Percentiles rank a stretch among this genome's conserved stretches.
Conservation (phyloP, 345 rosid species). For the Acer saccharum region DNA sequence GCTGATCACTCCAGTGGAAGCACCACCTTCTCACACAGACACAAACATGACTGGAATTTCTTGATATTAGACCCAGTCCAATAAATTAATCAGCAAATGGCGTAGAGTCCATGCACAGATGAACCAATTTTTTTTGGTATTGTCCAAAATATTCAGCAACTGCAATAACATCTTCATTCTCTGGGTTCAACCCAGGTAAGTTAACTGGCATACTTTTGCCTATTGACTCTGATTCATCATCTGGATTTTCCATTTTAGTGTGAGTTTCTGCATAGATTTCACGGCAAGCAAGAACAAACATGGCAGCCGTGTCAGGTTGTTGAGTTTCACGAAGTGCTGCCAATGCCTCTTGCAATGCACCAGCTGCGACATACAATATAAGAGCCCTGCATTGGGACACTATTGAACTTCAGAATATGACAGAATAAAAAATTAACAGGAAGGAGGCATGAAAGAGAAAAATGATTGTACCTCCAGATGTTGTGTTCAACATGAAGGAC, state of each 20-base stretch:
- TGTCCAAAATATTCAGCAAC: conserved; percentile 83
- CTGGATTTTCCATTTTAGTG: conserved; percentile 38
- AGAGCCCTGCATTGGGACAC: conserved; percentile 62
- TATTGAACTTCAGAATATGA: conserved; percentile 19
- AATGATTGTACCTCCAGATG: conserved; percentile 73
- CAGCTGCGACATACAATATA: conserved; percentile 86
- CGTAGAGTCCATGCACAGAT: conserved; percentile 86
- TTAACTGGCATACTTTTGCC: conserved; percentile 25
- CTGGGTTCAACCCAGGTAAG: conserved; percentile 73
- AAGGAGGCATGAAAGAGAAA: background rate
- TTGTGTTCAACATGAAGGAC: conserved; percentile 77
- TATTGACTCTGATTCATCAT: conserved; percentile 45
- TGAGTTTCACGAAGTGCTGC: conserved; percentile 83
- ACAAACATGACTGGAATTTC: background rate
- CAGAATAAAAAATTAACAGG: background rate
- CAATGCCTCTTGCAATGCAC: conserved; percentile 86
- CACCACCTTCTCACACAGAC: background rate
- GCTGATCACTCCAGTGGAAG: background rate
- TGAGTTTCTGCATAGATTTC: conserved; percentile 67
- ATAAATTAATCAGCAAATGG: conserved; percentile 62
- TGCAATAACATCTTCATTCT: conserved; percentile 73
- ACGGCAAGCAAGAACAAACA: conserved; percentile 85
- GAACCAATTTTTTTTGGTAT: conserved; percentile 89
- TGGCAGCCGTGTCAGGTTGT: conserved; percentile 90
- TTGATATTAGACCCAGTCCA: background rate